phyloP scores from a whole-genome alignment of 2,329 filamentous ascomycete species.

The Beauveria scarabaeidicola region DNA sequence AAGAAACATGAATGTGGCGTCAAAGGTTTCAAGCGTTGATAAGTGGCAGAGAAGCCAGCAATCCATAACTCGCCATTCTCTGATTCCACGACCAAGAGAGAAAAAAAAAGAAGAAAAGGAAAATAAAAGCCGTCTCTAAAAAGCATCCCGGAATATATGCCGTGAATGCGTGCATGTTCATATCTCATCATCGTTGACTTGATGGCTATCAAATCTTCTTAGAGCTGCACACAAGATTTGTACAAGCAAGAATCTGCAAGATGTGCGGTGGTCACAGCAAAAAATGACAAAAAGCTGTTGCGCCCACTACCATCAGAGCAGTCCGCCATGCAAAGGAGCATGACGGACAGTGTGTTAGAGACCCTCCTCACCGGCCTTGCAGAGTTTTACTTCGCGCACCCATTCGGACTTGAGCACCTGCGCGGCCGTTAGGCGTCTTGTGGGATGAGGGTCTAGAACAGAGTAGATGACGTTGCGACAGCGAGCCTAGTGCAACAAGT shows the following conservation, averaged over 20 bases:
- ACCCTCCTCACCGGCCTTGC: slow-evolving; percentile 92
- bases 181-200: slow-evolving; percentile 13
- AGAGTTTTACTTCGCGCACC: slow-evolving; percentile 95
- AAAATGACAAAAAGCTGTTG: not conserved
- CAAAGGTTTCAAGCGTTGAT: not conserved
- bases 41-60: not conserved
- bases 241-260: slow-evolving; percentile 18
- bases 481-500: slow-evolving; percentile 55
- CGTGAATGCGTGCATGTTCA: slow-evolving; percentile 6
- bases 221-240: slow-evolving; percentile 5
- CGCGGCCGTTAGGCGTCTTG: slow-evolving; percentile 84
- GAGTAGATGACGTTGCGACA: slow-evolving; percentile 99
- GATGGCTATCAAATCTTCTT: slow-evolving; percentile 7
- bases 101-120: slow-evolving; percentile 1
- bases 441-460: slow-evolving; percentile 89
- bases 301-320: slow-evolving; percentile 16
- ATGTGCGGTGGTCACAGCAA: slow-evolving; percentile 12
- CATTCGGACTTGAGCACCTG: slow-evolving; percentile 98
- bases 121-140: slow-evolving; percentile 12
- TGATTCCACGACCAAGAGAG: not conserved
- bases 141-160: slow-evolving; percentile 11
- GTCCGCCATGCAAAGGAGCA: slow-evolving; percentile 21
- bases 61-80: not conserved
- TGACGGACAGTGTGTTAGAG: slow-evolving; percentile 45
- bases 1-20: slow-evolving; percentile 7